Evolutionary conservation across 306 rosid species (phyloP).

Genomic region (Inga laurina): DNA sequence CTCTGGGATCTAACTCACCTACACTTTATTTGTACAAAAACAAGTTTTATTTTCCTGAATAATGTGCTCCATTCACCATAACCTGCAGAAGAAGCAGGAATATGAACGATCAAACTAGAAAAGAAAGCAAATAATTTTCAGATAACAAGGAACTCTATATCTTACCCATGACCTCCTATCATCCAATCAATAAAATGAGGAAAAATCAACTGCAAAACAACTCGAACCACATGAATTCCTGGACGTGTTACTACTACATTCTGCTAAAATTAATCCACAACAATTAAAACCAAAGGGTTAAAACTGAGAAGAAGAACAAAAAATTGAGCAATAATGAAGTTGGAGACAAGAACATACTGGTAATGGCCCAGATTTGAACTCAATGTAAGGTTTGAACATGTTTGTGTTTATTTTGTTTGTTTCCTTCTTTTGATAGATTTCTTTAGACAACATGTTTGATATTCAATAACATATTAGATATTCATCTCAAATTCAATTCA

Average conservation of each 20-base stretch:
- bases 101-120: background rate
- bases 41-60: background rate
- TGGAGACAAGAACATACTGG: constrained; percentile 36
- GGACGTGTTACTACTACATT: constrained; percentile 37
- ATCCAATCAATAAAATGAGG: constrained; percentile 45
- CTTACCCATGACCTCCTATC: constrained; percentile 51
- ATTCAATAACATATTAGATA: too few species aligned
- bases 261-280: constrained; percentile 8
- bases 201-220: constrained; percentile 28
- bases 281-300: background rate
- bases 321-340: background rate
- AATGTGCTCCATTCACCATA: constrained; percentile 6
- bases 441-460: background rate
- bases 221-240: constrained; percentile 32
- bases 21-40: too few species aligned
- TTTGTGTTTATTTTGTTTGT: background rate
- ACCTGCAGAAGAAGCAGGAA: background rate
- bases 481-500: too few species aligned
- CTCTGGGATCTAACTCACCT: too few species aligned
- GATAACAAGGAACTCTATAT: background rate
- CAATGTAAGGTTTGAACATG: constrained; percentile 29
- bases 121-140: constrained; percentile 9
- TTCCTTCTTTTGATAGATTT: background rate
- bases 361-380: constrained; percentile 35
- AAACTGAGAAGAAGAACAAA: background rate